Base-by-base conservation (phyloP, 805 yeast genomes). In the Saturnispora diversa region DNA sequence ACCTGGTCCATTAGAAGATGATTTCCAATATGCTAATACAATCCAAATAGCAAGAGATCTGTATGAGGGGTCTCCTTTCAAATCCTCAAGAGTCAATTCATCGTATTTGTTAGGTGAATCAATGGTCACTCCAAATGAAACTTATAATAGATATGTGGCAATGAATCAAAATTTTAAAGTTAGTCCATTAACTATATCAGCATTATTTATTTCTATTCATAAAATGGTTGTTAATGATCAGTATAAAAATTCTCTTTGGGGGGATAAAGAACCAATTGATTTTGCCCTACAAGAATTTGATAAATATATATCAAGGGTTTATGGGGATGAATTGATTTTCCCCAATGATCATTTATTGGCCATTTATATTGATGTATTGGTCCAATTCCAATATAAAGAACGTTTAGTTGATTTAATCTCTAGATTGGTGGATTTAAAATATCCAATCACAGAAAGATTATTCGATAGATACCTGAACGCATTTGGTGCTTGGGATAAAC, bases 211-310 rank as follows among this genome's bases (percentile, higher is more conserved):
- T 1, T 77, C 81, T 0, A 67, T 80, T 5, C 52, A 61, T 47
- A 51, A 55, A 27, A 41, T 55, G 28, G 42, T 46, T 28, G 56
- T 52, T 39, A 37, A 32, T 17, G 50, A 39, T 1, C 24, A 10
- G 2, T 43, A 48, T 32, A 40, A 46, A 6, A 13, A 34, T 1
- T 31, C 46, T 5, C 40, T 44, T 13, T 79, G 84, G 84, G 75
- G 64, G 8, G 58, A 60, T 1, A 37, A 66, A 29, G 70, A 60
- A 39, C 83, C 87, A 0, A 64, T 80, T 1, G 84, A 79, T 48
- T 63, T 76, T 20, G 77, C 83, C 0, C 64, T 77, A 2, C 68
- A 64, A 28, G 84, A 80, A 52, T 73, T 80, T 56, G 68, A 73
- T 42, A 45, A 45, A 21, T 55, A 58, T 49, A 63, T 66, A 1